Conservation (phyloP, 345 rosid genomes). For the Schrenkiella parvula region DNA sequence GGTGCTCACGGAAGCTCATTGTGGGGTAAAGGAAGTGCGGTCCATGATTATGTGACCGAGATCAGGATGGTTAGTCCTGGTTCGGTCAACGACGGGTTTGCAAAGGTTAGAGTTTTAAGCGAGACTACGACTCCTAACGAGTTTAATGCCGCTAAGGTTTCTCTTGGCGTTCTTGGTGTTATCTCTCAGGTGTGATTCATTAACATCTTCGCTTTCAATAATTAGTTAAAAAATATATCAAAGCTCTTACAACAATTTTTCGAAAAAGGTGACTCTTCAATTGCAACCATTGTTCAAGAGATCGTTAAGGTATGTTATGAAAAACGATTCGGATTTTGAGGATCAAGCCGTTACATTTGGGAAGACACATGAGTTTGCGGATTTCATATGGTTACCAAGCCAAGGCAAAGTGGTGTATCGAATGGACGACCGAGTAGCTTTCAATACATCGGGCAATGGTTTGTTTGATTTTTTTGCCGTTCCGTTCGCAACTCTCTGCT, state of each 20-base stretch:
- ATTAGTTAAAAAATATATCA: background rate
- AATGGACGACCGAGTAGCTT: constrained; percentile 53
- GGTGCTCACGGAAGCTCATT: constrained; percentile 89
- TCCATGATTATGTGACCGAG: constrained; percentile 62
- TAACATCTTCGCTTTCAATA: background rate
- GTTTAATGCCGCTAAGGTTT: constrained; percentile 65
- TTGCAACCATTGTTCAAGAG: constrained; percentile 69
- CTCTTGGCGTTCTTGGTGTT: constrained; percentile 85
- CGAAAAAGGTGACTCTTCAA: constrained; percentile 50
- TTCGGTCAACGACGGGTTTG: constrained; percentile 40
- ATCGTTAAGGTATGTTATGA: constrained; percentile 41
- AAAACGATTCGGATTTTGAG: constrained; percentile 44
- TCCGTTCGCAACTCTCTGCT: constrained; percentile 47
- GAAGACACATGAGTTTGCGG: constrained; percentile 62
- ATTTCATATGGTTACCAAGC: constrained; percentile 67
- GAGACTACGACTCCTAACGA: constrained; percentile 30
- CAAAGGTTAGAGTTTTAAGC: constrained; percentile 40
- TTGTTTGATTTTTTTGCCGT: constrained; percentile 50
- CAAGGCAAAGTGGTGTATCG: constrained; percentile 61
- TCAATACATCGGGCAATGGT: constrained; percentile 47
- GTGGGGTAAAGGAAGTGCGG: constrained; percentile 72
- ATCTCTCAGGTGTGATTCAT: constrained; percentile 56
- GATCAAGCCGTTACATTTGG: constrained; percentile 54
- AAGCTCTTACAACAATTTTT: background rate
- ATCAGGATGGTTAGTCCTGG: constrained; percentile 62